Evolutionary conservation across 768 basidiomycete species (phyloP).

Genomic region (Boletus insuetus): DNA sequence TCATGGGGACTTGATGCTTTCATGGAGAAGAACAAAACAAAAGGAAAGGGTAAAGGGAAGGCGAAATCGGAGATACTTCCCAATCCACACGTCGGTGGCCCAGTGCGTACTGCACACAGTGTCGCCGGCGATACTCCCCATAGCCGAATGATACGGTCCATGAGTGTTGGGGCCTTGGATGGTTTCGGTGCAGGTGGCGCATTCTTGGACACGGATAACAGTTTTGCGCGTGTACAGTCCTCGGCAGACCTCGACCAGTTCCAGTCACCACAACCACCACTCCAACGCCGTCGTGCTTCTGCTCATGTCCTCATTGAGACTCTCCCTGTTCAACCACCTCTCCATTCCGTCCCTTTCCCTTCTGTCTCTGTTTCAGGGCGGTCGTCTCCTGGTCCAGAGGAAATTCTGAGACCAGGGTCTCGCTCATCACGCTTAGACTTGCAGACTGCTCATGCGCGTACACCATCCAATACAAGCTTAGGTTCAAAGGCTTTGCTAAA

Average conservation of each 20-base stretch:
- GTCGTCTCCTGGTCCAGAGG: conserved; percentile 46
- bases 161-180: conserved; percentile 66
- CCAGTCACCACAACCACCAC: conserved; percentile 38
- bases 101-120: conserved; percentile 42
- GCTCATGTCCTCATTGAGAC: conserved; percentile 48
- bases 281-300: conserved; percentile 49
- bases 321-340: conserved; percentile 37
- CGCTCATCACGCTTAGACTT: conserved; percentile 34
- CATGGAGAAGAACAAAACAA: conserved; percentile 64
- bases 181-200: conserved; percentile 48
- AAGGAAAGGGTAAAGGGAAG: conserved; percentile 38
- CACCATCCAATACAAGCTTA: conserved; percentile 50
- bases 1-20: conserved; percentile 85
- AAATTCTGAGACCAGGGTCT: conserved; percentile 34
- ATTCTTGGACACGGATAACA: conserved; percentile 42
- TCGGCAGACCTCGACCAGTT: conserved; percentile 54
- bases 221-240: conserved; percentile 50
- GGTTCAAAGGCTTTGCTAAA: conserved; percentile 46
- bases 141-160: conserved; percentile 51
- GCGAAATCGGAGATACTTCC: conserved; percentile 40
- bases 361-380: conserved; percentile 45
- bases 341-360: conserved; percentile 65
- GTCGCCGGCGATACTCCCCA: conserved; percentile 40
- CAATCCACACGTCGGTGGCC: conserved; percentile 39
- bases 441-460: conserved; percentile 39